Evolutionary conservation across 257 asterid genomes (phyloP).

Genomic region (Cordia subcordata): DNA sequence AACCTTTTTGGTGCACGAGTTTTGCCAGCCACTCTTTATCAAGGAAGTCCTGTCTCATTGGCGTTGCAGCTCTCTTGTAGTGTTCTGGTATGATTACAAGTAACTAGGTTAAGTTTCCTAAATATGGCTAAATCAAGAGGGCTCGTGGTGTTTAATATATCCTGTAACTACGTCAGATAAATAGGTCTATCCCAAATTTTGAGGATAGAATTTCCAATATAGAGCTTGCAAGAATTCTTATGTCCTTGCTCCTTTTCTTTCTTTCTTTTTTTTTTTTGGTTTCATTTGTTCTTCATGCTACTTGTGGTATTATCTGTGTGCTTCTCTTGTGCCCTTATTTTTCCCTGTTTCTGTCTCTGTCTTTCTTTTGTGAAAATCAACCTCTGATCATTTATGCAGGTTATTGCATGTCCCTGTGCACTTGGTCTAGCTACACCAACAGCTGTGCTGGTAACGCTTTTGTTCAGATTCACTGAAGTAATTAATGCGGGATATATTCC

Average conservation of each 20-base stretch:
- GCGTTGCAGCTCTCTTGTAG: slow-evolving; percentile 99
- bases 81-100: slow-evolving; percentile 69
- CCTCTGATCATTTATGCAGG: slow-evolving; percentile 47
- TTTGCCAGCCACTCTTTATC: slow-evolving; percentile 83
- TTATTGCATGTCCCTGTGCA: slow-evolving; percentile 99
- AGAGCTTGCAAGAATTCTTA: too few relatives aligned
- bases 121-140: slow-evolving; percentile 1
- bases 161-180: neutral
- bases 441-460: slow-evolving; percentile 82
- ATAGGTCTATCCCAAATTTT: too few relatives aligned
- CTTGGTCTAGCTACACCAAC: slow-evolving; percentile 99
- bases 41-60: slow-evolving; percentile 85
- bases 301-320: too few relatives aligned
- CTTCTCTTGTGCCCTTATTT: too few relatives aligned
- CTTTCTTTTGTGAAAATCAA: slow-evolving; percentile 10
- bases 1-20: slow-evolving; percentile 69
- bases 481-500: neutral
- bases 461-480: slow-evolving; percentile 3
- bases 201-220: too few relatives aligned
- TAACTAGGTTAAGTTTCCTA: neutral
- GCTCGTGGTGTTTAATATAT: neutral
- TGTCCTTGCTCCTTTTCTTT: too few relatives aligned
- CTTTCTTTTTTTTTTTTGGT: too few relatives aligned
- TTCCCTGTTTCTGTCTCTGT: too few relatives aligned
- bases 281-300: too few relatives aligned